A percentile compares a stretch with the other conserved stretches of the same genome.
These are phyloP conservation scores for Malus hybrid DNA, from an alignment of 331 rosid species.

Conservation along the genomic window DNA sequence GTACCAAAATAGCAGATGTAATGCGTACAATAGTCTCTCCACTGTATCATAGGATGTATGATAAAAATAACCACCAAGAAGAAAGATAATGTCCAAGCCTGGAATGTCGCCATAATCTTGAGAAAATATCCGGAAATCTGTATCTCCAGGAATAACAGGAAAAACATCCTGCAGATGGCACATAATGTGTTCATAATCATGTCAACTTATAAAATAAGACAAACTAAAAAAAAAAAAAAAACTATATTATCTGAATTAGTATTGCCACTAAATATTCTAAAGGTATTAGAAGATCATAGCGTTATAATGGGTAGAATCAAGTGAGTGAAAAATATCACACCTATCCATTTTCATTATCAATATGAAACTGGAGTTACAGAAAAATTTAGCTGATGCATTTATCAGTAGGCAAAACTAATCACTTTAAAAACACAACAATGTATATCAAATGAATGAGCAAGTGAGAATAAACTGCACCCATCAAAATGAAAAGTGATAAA, in stretches of 20 bases:
- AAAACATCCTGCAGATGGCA: slow-evolving; percentile 80
- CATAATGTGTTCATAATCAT: slow-evolving; percentile 9
- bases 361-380: not conserved
- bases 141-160: slow-evolving; percentile 94
- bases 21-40: slow-evolving; percentile 84
- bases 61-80: slow-evolving; percentile 95
- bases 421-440: not conserved
- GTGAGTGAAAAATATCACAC: not conserved
- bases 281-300: not conserved
- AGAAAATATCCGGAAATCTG: slow-evolving; percentile 93
- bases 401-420: not conserved
- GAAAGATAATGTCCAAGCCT: slow-evolving; percentile 96
- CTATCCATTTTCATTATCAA: not conserved
- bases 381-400: not conserved
- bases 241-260: not conserved
- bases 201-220: not conserved
- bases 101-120: slow-evolving; percentile 87
- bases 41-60: slow-evolving; percentile 95
- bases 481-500: not conserved
- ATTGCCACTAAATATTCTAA: not conserved
- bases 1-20: slow-evolving; percentile 48
- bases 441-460: not conserved
- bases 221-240: not conserved
- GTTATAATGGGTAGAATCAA: not conserved
- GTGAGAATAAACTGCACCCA: not conserved